Evolutionary conservation across 805 yeast species (phyloP), one percentile per base, ranked within the genome.

Genomic region (Danielia oregonensis): DNA sequence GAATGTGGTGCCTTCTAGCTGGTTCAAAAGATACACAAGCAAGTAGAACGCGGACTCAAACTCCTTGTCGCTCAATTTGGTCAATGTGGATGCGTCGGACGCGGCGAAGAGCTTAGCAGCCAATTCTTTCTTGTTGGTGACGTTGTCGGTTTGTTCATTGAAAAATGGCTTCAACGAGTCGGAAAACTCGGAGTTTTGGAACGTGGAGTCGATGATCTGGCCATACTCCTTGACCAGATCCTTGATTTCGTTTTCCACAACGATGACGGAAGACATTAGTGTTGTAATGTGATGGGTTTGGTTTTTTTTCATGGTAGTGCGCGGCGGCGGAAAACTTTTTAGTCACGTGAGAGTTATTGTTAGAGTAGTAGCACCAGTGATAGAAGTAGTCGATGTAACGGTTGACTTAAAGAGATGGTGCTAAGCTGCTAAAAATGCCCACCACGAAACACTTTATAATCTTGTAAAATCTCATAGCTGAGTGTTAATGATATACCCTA

Each of bases 21-120:
- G 55, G 17, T 46, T 44, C 35, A 63, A 51, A 27, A 68, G 55
- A 45, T 64, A 61, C 21, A 59, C 49, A 38, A 63, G 50, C 47
- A 68, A 57, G 46, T 67, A 63, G 54, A 65, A 63, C n/a, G 70
- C 54, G 16, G 72, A 65, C 51, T 68, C 73, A 35, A 68, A 68
- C 36, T 66, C 72, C 40, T 58, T 65, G 52, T 68, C 72, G 31
- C 59, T 51, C 46, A 68, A 61, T 36, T 57, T 53, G 21, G 52
- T 47, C 41, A 68, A 56, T 14, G 37, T 47, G n/a, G 51, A 54
- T 26, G 57, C 49, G 11, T 49, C 46, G 17, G 68, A 51, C n/a
- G 52, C 52, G 11, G 40, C 51, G 38, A 55, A 48, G 32, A 67
- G 48, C 23, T 43, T 47, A 22, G 51, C 33, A 27, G 57, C 52